Evolutionary conservation across 768 basidiomycete species (phyloP), one percentile per base, ranked within the genome.

Genomic region (Collybia sp.): DNA sequence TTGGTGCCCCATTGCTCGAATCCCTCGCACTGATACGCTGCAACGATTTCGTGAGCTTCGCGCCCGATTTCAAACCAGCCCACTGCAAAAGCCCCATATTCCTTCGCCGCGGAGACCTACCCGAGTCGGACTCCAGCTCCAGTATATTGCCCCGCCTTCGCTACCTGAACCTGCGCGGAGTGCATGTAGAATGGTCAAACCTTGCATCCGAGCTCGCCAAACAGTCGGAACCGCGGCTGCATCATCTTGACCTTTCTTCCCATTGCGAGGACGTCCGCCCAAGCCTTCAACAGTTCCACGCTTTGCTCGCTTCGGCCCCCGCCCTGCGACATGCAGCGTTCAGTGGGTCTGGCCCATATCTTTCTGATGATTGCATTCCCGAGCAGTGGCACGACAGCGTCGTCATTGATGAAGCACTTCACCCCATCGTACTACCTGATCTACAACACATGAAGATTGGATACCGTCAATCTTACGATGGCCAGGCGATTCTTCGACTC

Each of bases 251-350:
- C 46, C 65, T 80, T 33, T 61, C 70, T 19, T 76, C 71, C 40
- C 79, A 77, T 55, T 71, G 69, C 13, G 43, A 52, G n/a, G 69
- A 79, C 42, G 78, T 80, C 40, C 75, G 79, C n/a, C 82, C 80
- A 1, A 69, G 69, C 34, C 52, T 68, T 19, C 49, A 52, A 18
- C 74, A 76, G 49, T 70, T 80, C 51, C 64, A 61, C 43, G 54
- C 55, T 15, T 61, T 82, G 17, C 68, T 83, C 6, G 38, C 50
- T n/a, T 58, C 66, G 10, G 71, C 63, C 34, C 66, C 70, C 5
- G 47, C 59, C 12, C 65, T 84, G 37, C 57, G 59, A 42, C 65
- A 62, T 40, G 67, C 85, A 40, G 63, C 58, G 31, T 50, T 85
- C 20, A 68, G 65, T 43, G 75, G 73, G 37, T 81, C 79, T 10